Evolutionary conservation across 2,329 filamentous ascomycete genomes (phyloP).

Genomic region (Lecanoromycetidae sp.): DNA sequence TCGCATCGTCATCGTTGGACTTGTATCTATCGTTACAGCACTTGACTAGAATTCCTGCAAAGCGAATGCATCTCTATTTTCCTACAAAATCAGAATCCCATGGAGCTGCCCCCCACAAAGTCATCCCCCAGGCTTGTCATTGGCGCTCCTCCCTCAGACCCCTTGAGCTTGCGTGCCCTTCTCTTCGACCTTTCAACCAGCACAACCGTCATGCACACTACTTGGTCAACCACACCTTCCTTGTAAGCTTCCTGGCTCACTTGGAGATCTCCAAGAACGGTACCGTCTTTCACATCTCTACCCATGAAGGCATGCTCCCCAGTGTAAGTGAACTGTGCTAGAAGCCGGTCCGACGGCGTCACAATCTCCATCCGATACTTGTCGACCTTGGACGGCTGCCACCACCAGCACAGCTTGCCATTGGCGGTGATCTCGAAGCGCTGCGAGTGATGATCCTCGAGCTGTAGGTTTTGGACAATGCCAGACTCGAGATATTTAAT

Average conservation of each 20-base stretch:
- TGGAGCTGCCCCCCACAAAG: too few relatives aligned
- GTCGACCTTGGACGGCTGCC: slow-evolving; percentile 1
- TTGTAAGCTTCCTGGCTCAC: not conserved
- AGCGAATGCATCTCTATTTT: too few relatives aligned
- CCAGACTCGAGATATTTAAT: not conserved
- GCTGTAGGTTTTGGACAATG: not conserved
- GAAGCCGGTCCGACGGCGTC: not conserved
- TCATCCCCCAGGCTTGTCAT: not conserved
- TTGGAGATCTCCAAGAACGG: not conserved
- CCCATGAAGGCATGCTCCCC: not conserved
- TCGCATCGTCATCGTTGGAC: too few relatives aligned
- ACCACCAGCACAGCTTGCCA: not conserved
- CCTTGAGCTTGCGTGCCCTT: not conserved
- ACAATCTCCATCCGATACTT: not conserved
- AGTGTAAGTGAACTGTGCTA: not conserved
- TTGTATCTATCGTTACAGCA: too few relatives aligned
- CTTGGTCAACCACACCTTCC: not conserved
- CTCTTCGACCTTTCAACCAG: not conserved
- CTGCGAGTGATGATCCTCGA: not conserved
- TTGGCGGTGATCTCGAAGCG: not conserved
- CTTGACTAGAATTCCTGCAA: too few relatives aligned
- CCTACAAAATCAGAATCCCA: too few relatives aligned
- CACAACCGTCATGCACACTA: not conserved
- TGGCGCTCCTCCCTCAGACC: not conserved
- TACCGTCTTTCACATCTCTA: not conserved